Percentiles rank a stretch among this genome's conserved stretches.
Conservation (phyloP, 2,329 filamentous ascomycete genomes). For the Alternaria sp. region DNA sequence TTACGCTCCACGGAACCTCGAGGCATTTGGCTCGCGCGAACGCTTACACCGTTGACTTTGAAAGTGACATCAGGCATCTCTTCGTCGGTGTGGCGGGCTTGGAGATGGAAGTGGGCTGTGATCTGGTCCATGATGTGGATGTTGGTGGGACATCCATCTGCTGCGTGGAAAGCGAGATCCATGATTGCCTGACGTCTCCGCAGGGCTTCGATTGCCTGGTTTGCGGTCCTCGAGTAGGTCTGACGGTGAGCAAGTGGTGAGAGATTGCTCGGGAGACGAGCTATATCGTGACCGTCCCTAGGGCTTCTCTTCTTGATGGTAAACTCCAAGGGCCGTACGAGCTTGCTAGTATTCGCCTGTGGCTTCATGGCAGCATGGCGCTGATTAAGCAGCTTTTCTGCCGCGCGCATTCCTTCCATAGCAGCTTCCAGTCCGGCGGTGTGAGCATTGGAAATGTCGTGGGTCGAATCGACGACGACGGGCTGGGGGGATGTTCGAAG, state of each 20-base stretch:
- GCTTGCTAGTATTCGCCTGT: constrained; percentile 1
- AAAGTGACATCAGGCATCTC: constrained; percentile 10
- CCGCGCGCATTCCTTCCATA: constrained; percentile 6
- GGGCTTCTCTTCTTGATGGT: not conserved
- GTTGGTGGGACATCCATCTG: constrained; percentile 14
- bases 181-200: constrained; percentile 12
- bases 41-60: constrained; percentile 5
- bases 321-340: not conserved
- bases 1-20: constrained; percentile 13
- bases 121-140: constrained; percentile 13
- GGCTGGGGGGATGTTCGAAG: not conserved
- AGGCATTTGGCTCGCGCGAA: constrained; percentile 12
- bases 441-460: not conserved
- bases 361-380: constrained; percentile 16
- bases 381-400: constrained; percentile 15
- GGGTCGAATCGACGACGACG: not conserved
- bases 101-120: constrained; percentile 9
- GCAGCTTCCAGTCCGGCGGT: not conserved
- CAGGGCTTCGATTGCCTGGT: constrained; percentile 9
- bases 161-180: constrained; percentile 10
- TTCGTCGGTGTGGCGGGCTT: not conserved
- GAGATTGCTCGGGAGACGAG: not conserved
- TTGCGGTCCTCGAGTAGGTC: constrained; percentile 3
- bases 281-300: not conserved
- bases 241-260: not conserved